Evolutionary conservation across 495 filamentous ascomycete genomes (phyloP).

Genomic region (Aspergillus sclerotiicarbonarius): DNA sequence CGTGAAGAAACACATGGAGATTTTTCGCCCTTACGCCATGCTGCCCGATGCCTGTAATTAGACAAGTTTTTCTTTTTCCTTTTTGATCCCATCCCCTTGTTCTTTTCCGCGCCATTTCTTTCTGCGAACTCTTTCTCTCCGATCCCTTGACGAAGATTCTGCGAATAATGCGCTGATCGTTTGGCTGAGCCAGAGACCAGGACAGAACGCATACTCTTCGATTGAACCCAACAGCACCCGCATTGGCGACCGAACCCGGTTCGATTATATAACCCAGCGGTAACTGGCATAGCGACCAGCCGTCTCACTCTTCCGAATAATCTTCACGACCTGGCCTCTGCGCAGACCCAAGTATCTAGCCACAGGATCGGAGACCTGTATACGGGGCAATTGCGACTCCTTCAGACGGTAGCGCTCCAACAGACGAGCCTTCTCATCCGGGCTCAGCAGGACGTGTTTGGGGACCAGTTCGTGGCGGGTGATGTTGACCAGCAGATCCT

Average conservation of each 20-base stretch:
- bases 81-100: conserved; percentile 20
- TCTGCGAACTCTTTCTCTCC: background rate
- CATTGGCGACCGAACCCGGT: background rate
- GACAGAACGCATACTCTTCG: no score
- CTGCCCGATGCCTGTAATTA: conserved; percentile 43
- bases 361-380: conserved; percentile 87
- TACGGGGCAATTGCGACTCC: conserved; percentile 93
- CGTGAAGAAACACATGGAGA: conserved; percentile 19
- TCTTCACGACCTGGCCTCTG: conserved; percentile 96
- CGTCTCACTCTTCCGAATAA: conserved; percentile 76
- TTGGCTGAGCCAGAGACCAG: no score
- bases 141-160: background rate
- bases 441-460: conserved; percentile 84
- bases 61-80: conserved; percentile 30
- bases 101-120: background rate
- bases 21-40: conserved; percentile 47
- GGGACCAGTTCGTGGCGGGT: conserved; percentile 97
- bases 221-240: background rate
- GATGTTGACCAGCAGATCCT: conserved; percentile 96
- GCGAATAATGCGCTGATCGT: background rate
- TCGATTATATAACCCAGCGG: conserved; percentile 58
- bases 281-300: conserved; percentile 60
- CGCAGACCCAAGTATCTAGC: conserved; percentile 88
- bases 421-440: conserved; percentile 81
- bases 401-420: conserved; percentile 89